Evolutionary conservation across 1,284 basidiomycete genomes (phyloP).

Genomic region (Prillingera fragicola): DNA sequence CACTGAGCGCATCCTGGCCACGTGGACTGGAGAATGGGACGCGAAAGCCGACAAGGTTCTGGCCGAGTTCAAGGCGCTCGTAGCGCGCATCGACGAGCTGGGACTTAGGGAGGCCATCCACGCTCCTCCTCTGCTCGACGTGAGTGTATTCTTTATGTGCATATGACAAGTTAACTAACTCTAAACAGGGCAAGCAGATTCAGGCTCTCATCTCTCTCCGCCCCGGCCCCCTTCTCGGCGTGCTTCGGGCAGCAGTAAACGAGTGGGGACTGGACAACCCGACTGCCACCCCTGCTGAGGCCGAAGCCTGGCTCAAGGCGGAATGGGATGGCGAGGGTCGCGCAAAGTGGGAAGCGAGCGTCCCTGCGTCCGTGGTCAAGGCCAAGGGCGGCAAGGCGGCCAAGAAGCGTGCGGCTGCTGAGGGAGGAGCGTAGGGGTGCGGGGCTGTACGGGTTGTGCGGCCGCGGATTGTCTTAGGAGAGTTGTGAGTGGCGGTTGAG

Average conservation of each 20-base stretch:
- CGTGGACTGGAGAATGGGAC: conserved; percentile 54
- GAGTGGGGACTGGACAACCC: conserved; percentile 81
- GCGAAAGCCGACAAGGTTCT: conserved; percentile 53
- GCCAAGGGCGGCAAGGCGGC: conserved; percentile 9
- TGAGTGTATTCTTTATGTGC: conserved; percentile 48
- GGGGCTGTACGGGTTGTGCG: too few species aligned
- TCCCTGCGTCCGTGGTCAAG: conserved; percentile 8
- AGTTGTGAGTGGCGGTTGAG: too few species aligned
- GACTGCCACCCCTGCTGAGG: conserved; percentile 59
- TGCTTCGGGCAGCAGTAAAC: conserved; percentile 60
- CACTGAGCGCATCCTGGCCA: conserved; percentile 61
- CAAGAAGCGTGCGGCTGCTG: too few species aligned
- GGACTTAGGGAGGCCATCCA: conserved; percentile 60
- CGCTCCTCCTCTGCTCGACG: conserved; percentile 67
- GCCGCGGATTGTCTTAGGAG: too few species aligned
- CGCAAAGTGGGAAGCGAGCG: conserved; percentile 9
- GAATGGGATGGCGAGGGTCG: conserved; percentile 28
- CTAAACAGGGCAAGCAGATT: conserved; percentile 64
- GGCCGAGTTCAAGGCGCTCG: conserved; percentile 62
- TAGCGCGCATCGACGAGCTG: conserved; percentile 58
- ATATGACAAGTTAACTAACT: not conserved
- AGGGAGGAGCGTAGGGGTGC: too few species aligned
- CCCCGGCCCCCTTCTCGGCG: conserved; percentile 65
- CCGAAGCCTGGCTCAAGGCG: conserved; percentile 60
- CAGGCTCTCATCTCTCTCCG: conserved; percentile 55